Percentiles rank a stretch among this genome's conserved stretches.
Conservation (phyloP, 106 monocot species). For the Dendrobium officinale region DNA sequence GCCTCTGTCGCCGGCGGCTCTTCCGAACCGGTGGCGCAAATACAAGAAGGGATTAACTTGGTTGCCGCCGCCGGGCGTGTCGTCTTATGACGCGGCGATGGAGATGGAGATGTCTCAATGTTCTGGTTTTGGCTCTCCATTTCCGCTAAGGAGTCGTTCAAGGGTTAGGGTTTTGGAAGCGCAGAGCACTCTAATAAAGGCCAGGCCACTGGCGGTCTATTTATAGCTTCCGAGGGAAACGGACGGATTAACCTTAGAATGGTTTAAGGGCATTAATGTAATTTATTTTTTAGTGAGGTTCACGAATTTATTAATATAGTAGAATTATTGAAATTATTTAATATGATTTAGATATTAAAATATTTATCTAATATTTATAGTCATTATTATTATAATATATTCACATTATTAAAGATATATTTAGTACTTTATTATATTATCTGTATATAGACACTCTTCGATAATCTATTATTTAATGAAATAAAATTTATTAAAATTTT, state of each 20-base stretch:
- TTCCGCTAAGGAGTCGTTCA: neutral
- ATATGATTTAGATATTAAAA: no score
- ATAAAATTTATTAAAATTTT: no score
- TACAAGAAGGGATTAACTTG: constrained; percentile 47
- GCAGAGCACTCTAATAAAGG: no score
- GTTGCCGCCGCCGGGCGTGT: constrained; percentile 20
- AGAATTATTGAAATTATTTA: no score
- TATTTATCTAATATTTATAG: no score
- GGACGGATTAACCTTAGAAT: neutral
- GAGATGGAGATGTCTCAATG: neutral
- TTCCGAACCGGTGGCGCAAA: constrained; percentile 10
- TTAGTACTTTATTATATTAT: no score
- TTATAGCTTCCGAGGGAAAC: neutral
- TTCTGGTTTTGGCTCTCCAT: constrained; percentile 16
- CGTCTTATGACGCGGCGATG: neutral
- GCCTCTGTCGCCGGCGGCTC: neutral
- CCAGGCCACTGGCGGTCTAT: neutral
- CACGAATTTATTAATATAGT: no score
- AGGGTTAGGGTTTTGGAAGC: neutral
- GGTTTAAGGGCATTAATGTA: neutral
- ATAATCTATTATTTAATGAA: no score
- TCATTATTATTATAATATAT: no score
- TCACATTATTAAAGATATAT: no score
- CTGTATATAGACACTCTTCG: no score
- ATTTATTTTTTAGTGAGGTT: no score